Base-by-base conservation (phyloP, 345 rosid genomes). In the Adansonia digitata region DNA sequence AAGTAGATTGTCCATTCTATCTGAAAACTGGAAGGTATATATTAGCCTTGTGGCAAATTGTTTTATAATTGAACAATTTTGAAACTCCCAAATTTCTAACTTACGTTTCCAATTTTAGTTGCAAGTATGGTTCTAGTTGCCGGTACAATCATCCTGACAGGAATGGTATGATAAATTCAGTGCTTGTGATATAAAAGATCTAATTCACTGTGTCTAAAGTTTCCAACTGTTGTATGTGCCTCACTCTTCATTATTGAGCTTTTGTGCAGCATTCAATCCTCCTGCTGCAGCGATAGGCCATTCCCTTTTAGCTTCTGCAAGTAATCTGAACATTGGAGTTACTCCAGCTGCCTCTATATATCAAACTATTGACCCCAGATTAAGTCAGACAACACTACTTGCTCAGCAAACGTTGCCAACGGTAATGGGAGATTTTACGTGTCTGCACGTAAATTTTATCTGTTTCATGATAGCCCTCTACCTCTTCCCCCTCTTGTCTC, bases 71-170 rank as follows among this genome's bases (percentile, higher is more conserved):
- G 29, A 53, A 29, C 42, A 69, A 69, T 29, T 6, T 60, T 73
- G 43, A 11, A 24, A 61, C 35, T 29, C 46, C 42, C 11, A 14
- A 5, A 49, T 53, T 65, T 39, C 65, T 79, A 49, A 65, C 26
- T 69, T 60, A 53, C 51, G 68, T 77, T 81, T 69, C 79, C 55
- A 40, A 48, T 48, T 65, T 74, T 82, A 94, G 97, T 85, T 94
- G 98, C 89, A 94, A 94, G 85, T 94, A 94, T 78, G 97, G 98
- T 51, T 82, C 92, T 78, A 87, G 86, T 74, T 94, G 98, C 77
- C 97, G 94, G 69, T 92, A 92, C 89, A 94, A 87, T 88, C 98
- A 94, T 81, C 98, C 98, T 78, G 97, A 94, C 78, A 79, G 97
- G 82, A 88, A 80, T 77, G 95, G 98, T 91, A 88, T 62, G 80